phyloP scores from a whole-genome alignment of 2,329 filamentous ascomycete genomes.

The Exserohilum rostratum region DNA sequence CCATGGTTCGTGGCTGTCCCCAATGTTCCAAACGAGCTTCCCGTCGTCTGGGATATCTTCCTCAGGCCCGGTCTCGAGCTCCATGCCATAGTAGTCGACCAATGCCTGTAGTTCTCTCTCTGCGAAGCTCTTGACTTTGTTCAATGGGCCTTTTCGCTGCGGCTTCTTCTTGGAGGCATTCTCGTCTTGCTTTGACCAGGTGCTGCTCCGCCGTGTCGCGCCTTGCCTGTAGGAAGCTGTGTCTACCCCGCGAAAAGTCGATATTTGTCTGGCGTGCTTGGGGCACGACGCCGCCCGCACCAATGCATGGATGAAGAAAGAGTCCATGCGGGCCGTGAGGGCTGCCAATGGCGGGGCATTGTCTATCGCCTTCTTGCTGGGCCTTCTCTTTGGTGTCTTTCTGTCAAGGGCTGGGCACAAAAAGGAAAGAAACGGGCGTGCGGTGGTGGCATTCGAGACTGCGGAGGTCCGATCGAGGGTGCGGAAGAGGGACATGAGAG shows the following conservation, averaged over 20 bases:
- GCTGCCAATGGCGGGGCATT: constrained; percentile 9
- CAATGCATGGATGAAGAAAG: constrained; percentile 61
- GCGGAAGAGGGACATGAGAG: constrained; percentile 68
- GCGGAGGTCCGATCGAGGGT: constrained; percentile 60
- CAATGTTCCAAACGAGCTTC: constrained; percentile 39
- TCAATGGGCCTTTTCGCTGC: constrained; percentile 26
- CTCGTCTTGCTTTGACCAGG: constrained; percentile 6
- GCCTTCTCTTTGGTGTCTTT: constrained; percentile 20
- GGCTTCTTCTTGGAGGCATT: constrained; percentile 15
- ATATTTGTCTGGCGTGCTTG: constrained; percentile 52
- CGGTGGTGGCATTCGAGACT: constrained; percentile 52
- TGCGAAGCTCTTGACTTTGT: constrained; percentile 41
- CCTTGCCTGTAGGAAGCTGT: constrained; percentile 10
- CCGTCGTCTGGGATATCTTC: constrained; percentile 43
- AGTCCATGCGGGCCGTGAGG: constrained; percentile 49
- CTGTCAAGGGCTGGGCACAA: constrained; percentile 34
- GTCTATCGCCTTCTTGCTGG: constrained; percentile 25
- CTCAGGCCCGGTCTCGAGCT: constrained; percentile 25
- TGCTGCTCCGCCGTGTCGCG: constrained; percentile 27
- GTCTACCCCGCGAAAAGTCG: constrained; percentile 17
- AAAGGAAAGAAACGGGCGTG: constrained; percentile 40
- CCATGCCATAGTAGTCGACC: constrained; percentile 55
- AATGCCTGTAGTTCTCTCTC: constrained; percentile 55
- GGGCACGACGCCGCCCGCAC: constrained; percentile 59
- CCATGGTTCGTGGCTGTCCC: constrained; percentile 43